A percentile compares a stretch with the other conserved stretches of the same genome.
These are phyloP conservation scores for Elaeagnus macrophylla DNA, from an alignment of 306 rosid species.

Conservation along the genomic window DNA sequence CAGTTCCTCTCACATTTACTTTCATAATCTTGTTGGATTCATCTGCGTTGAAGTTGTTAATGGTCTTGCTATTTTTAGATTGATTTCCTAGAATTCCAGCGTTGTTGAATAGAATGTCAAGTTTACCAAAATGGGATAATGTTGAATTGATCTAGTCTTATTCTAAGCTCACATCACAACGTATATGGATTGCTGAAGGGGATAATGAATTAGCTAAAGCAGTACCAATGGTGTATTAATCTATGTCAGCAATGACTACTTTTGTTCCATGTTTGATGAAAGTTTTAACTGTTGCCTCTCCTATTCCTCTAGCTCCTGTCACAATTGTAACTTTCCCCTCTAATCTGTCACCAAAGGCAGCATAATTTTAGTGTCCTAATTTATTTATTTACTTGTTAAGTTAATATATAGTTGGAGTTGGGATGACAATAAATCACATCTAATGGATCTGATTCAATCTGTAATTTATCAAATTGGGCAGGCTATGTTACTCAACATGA, in stretches of 20 bases:
- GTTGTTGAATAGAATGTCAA: constrained; percentile 71
- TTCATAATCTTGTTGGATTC: constrained; percentile 49
- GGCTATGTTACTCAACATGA: no score
- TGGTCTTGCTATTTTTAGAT: constrained; percentile 37
- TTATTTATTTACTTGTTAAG: not conserved
- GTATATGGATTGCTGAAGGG: constrained; percentile 44
- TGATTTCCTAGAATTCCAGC: constrained; percentile 58
- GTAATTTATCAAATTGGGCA: no score
- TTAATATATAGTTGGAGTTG: no score
- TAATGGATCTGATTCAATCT: no score
- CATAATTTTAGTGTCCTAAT: no score
- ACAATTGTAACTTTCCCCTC: constrained; percentile 79
- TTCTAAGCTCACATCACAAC: constrained; percentile 65
- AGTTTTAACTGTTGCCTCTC: constrained; percentile 57
- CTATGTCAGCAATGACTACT: constrained; percentile 68
- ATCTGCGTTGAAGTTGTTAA: constrained; percentile 34
- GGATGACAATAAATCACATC: no score
- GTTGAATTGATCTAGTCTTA: constrained; percentile 38
- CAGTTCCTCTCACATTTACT: constrained; percentile 54
- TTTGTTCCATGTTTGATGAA: constrained; percentile 70
- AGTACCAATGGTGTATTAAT: constrained; percentile 40
- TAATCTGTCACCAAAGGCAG: constrained; percentile 27
- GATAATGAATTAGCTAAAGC: constrained; percentile 43
- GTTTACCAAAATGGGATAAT: constrained; percentile 39
- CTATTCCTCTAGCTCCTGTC: constrained; percentile 80